These are phyloP conservation scores for Bisporella sp. DNA, from an alignment of 2,329 filamentous ascomycete genomes.

Conservation along the genomic window DNA sequence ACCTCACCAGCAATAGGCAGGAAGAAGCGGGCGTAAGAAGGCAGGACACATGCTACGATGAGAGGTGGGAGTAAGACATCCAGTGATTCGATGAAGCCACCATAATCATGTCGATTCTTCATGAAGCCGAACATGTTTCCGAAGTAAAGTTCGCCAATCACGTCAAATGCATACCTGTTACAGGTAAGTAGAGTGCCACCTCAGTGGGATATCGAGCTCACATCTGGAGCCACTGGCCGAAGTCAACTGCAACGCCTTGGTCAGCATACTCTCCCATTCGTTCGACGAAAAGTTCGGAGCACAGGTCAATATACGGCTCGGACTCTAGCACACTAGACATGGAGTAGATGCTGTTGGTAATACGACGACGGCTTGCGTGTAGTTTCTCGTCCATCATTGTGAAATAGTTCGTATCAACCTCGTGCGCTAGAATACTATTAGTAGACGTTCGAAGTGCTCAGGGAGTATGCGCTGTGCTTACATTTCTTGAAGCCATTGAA, in stretches of 20 bases:
- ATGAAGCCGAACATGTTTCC: neutral
- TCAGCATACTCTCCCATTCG: slow-evolving; percentile 30
- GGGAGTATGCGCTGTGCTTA: too few relatives aligned
- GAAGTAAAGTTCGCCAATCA: slow-evolving; percentile 1
- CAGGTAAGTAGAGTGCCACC: neutral
- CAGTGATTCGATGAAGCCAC: neutral
- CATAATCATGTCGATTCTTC: neutral
- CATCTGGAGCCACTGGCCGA: slow-evolving; percentile 1
- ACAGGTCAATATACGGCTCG: slow-evolving; percentile 39
- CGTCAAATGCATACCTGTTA: slow-evolving; percentile 2
- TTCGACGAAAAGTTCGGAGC: slow-evolving; percentile 32
- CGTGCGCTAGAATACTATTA: slow-evolving; percentile 2
- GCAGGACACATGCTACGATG: too few relatives aligned
- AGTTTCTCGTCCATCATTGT: slow-evolving; percentile 4
- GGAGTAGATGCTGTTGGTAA: slow-evolving; percentile 36
- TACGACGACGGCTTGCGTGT: slow-evolving; percentile 31
- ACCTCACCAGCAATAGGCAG: too few relatives aligned
- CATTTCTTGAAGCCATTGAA: too few relatives aligned
- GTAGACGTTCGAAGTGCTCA: too few relatives aligned
- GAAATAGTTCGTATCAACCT: slow-evolving; percentile 3
- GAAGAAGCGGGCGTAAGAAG: too few relatives aligned
- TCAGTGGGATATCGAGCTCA: neutral
- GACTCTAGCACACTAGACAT: slow-evolving; percentile 39
- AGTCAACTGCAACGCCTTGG: slow-evolving; percentile 17
- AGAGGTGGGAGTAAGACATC: neutral